Conservation (phyloP, 2,329 filamentous ascomycete genomes). For the Arthroderma sp. region DNA sequence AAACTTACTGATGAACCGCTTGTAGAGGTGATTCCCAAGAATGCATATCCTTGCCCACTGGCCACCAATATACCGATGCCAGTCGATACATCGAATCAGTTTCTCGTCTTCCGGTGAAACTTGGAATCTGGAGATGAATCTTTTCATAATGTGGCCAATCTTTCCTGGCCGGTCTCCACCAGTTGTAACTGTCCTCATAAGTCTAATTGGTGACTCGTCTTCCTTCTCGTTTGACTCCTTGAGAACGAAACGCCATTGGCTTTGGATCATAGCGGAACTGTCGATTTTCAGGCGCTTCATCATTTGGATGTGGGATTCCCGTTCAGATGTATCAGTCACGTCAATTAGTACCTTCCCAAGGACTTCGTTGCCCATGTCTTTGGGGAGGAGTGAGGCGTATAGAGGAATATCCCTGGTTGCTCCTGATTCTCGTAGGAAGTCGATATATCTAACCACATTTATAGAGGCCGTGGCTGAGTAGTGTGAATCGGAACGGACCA, state of each 20-base stretch:
- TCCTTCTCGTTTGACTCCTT: conserved; percentile 26
- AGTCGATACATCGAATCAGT: conserved; percentile 70
- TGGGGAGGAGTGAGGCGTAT: conserved; percentile 69
- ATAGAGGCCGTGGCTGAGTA: conserved; percentile 50
- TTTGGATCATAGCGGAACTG: conserved; percentile 58
- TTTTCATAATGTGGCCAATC: conserved; percentile 54
- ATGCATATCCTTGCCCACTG: conserved; percentile 60
- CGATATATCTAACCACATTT: conserved; percentile 69
- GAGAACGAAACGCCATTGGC: conserved; percentile 45
- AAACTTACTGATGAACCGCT: conserved; percentile 69
- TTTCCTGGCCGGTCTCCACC: conserved; percentile 38
- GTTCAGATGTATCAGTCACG: conserved; percentile 53
- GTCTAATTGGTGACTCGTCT: conserved; percentile 21
- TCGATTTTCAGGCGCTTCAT: conserved; percentile 67
- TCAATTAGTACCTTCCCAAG: conserved; percentile 67
- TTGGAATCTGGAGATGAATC: conserved; percentile 55
- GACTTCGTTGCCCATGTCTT: conserved; percentile 53
- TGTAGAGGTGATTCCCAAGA: conserved; percentile 61
- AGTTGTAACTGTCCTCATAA: conserved; percentile 40
- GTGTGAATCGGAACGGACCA: conserved; percentile 38
- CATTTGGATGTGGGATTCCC: conserved; percentile 57
- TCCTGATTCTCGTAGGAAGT: conserved; percentile 58
- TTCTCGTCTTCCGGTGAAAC: conserved; percentile 51
- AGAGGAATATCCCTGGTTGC: conserved; percentile 71
- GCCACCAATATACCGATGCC: conserved; percentile 59